These are phyloP conservation scores for Podospora didyma DNA, from an alignment of 495 filamentous ascomycete species.

Conservation along the genomic window DNA sequence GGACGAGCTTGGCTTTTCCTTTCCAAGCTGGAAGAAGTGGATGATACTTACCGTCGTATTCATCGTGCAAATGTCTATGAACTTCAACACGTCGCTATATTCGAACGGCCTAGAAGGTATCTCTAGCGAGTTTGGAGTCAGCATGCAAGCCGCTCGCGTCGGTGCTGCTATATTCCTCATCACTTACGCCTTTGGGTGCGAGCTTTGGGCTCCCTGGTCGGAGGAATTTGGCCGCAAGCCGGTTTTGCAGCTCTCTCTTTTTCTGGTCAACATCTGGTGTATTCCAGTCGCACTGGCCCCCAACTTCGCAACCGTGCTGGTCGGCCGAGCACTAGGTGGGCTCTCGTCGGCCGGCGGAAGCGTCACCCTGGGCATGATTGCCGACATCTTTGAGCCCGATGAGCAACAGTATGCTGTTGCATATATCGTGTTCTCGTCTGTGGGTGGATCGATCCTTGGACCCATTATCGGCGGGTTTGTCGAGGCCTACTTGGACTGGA, in stretches of 20 bases:
- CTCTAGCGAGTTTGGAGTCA: constrained; percentile 58
- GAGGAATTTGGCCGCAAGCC: constrained; percentile 76
- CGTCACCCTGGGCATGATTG: constrained; percentile 79
- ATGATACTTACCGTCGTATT: constrained; percentile 69
- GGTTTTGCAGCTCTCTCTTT: constrained; percentile 64
- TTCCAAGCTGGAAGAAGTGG: constrained; percentile 69
- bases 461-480: constrained; percentile 78
- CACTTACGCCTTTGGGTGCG: constrained; percentile 73
- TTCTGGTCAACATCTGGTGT: constrained; percentile 72
- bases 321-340: constrained; percentile 63
- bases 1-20: constrained; percentile 62
- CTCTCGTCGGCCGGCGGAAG: constrained; percentile 72
- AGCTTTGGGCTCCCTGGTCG: constrained; percentile 79
- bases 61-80: constrained; percentile 77
- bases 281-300: constrained; percentile 67
- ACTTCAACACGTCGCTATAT: constrained; percentile 76
- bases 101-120: constrained; percentile 61
- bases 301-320: constrained; percentile 64
- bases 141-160: constrained; percentile 58
- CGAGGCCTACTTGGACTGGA: constrained; percentile 61
- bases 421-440: constrained; percentile 71
- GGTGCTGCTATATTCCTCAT: constrained; percentile 71
- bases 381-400: constrained; percentile 73
- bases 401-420: constrained; percentile 71
- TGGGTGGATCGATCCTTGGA: constrained; percentile 70